Evolutionary conservation across 2,329 filamentous ascomycete species (phyloP).

Genomic region (Xylariales sp.): DNA sequence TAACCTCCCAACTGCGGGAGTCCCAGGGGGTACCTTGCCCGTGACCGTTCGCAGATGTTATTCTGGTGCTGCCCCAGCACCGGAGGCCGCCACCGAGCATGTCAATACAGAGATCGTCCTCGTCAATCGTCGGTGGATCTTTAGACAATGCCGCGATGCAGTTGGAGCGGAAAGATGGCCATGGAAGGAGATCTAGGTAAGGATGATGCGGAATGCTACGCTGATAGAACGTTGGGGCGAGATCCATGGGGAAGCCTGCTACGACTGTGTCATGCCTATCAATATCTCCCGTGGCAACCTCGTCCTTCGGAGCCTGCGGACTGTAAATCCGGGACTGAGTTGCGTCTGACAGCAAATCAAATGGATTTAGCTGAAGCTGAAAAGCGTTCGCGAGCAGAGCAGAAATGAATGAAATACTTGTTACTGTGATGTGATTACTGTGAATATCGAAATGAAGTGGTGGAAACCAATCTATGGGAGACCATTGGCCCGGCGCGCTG

Average conservation of each 20-base stretch:
- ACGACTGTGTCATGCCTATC: not conserved
- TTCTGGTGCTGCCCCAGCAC: slow-evolving; percentile 18
- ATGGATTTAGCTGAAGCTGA: too few relatives aligned
- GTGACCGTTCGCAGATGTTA: slow-evolving; percentile 9
- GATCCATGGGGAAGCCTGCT: slow-evolving; percentile 6
- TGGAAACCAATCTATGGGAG: not conserved
- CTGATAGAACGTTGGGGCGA: slow-evolving; percentile 18
- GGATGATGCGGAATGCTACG: slow-evolving; percentile 16
- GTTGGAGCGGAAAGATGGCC: slow-evolving; percentile 18
- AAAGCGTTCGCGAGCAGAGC: too few relatives aligned
- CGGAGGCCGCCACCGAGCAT: slow-evolving; percentile 16
- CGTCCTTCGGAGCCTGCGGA: slow-evolving; percentile 2
- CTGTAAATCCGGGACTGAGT: not conserved
- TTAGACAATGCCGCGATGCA: slow-evolving; percentile 9
- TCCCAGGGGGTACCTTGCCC: slow-evolving; percentile 21
- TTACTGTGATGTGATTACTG: slow-evolving; percentile 4
- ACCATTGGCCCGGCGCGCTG: not conserved
- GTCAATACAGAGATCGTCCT: slow-evolving; percentile 18
- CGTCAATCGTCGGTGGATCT: slow-evolving; percentile 10
- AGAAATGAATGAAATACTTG: too few relatives aligned
- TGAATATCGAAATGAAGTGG: not conserved
- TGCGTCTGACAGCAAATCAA: too few relatives aligned
- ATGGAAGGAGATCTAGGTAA: slow-evolving; percentile 19
- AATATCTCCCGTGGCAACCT: slow-evolving; percentile 9
- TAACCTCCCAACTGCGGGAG: slow-evolving; percentile 20